Evolutionary conservation across 2,329 filamentous ascomycete species (phyloP), one percentile per base, ranked within the genome.

Genomic region (Cytospora chrysosperma): DNA sequence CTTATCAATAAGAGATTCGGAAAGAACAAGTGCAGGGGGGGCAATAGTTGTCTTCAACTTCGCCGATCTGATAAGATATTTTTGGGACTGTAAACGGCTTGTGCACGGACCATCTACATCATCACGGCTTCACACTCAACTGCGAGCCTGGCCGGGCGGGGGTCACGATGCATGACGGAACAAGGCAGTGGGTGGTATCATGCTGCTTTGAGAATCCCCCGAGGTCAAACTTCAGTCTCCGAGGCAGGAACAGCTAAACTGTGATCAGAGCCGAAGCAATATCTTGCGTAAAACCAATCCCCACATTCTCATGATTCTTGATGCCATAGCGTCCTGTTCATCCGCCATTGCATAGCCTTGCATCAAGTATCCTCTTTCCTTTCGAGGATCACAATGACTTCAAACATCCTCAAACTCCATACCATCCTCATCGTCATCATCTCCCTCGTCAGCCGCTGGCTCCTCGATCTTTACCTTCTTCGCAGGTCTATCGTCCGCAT

Each of bases 401-500:
- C 26, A 81, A 0, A 86, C 83, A 70, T 87, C 84, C 69, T 86
- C 84, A 72, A 87, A 87, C 68, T 86, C 84, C 66, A 86, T 72
- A 28, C 81, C 82, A 32, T 84, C 82, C 27, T 85, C 82, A 37
- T 79, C 79, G 30, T 79, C 80, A 15, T 81, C 72, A n/a, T 69
- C 68, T 19, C 62, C 69, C 10, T 68, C 64, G 10, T 62, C 68
- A 28, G 64, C 58, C 9, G 56, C 64, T 5, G 67, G 75, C 65
- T 78, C 74, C 59, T 88, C 86, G 21, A 88, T 72, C 73, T 87
- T 88, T 52, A 85, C 79, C 66, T 84, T 84, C 77, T 91, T 91
- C 12, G 79, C 75, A 15, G 82, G 78, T 47, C 78, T 74, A 26
- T 78, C 78, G 63, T 82, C 82, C 1, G 72, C 68, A 49, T 69